Percentiles rank a stretch among this genome's conserved stretches.
Conservation (phyloP, 1,139 yeast species). For the Debaryomyces psychrophilus region DNA sequence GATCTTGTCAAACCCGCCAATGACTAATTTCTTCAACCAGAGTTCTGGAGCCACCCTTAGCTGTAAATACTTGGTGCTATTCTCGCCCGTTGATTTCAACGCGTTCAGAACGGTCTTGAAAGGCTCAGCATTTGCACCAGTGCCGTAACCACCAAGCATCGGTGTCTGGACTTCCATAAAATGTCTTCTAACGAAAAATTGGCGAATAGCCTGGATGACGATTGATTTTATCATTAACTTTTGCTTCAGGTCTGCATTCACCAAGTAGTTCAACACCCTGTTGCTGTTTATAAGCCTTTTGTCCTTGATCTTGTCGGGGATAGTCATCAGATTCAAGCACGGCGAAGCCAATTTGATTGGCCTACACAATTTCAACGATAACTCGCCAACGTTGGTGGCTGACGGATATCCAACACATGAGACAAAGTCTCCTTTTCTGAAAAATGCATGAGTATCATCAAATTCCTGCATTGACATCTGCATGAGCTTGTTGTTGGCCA, state of each 20-base stretch:
- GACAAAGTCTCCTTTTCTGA: constrained; percentile 74
- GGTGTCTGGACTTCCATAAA: constrained; percentile 92
- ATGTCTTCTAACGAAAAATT: constrained; percentile 53
- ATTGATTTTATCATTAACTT: constrained; percentile 57
- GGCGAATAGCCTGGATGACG: constrained; percentile 57
- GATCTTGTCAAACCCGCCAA: constrained; percentile 82
- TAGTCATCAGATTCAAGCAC: constrained; percentile 56
- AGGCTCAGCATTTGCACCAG: constrained; percentile 92
- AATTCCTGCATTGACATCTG: constrained; percentile 48
- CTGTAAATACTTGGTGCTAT: constrained; percentile 43
- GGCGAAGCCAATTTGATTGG: constrained; percentile 64
- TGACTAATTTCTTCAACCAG: constrained; percentile 82
- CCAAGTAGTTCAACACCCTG: constrained; percentile 74
- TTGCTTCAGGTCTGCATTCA: constrained; percentile 53
- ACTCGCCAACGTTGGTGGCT: constrained; percentile 73
- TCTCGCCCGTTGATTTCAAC: constrained; percentile 33
- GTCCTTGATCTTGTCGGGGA: constrained; percentile 66
- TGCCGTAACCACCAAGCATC: constrained; percentile 65
- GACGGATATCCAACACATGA: constrained; percentile 72
- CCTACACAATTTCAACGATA: constrained; percentile 64
- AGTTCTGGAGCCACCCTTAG: constrained; percentile 92
- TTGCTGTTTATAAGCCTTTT: constrained; percentile 62
- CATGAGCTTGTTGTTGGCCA: constrained; percentile 57
- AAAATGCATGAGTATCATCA: constrained; percentile 41
- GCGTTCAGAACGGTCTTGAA: constrained; percentile 63